A percentile compares a stretch with the other conserved stretches of the same genome.
Conservation (phyloP, 2,329 filamentous ascomycete genomes). For the Phoma sp. region DNA sequence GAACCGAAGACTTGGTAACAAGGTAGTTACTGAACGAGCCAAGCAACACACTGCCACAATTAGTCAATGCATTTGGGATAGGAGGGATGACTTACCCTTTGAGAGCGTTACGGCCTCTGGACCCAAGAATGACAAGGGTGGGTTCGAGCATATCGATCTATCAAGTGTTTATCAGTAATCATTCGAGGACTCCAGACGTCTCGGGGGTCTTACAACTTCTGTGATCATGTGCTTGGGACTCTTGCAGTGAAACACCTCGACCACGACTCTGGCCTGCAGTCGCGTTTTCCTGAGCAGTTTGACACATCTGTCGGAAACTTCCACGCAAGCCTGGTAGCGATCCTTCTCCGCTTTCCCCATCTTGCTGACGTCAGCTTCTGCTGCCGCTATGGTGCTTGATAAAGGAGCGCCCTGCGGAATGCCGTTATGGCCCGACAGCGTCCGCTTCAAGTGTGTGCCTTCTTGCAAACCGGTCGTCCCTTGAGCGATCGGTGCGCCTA, state of each 20-base stretch:
- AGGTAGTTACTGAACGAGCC: conserved; percentile 98
- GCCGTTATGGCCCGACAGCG: conserved; percentile 57
- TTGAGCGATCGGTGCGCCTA: conserved; percentile 68
- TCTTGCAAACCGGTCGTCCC: conserved; percentile 76
- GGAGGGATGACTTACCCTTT: conserved; percentile 73
- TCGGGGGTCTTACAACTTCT: conserved; percentile 69
- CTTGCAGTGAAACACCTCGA: conserved; percentile 98
- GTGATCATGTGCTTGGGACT: conserved; percentile 95
- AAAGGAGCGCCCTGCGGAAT: conserved; percentile 44
- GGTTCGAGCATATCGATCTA: conserved; percentile 88
- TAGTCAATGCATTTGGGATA: conserved; percentile 23
- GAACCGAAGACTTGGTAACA: conserved; percentile 93
- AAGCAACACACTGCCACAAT: conserved; percentile 74
- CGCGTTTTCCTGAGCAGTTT: conserved; percentile 87
- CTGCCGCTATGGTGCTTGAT: conserved; percentile 41
- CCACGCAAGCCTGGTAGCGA: conserved; percentile 77
- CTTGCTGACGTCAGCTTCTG: conserved; percentile 46
- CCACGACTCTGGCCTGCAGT: conserved; percentile 88
- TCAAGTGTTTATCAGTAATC: conserved; percentile 31
- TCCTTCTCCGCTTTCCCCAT: conserved; percentile 72
- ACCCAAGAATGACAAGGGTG: conserved; percentile 91
- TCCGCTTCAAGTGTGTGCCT: conserved; percentile 73
- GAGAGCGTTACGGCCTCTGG: conserved; percentile 85
- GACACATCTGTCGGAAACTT: conserved; percentile 84
- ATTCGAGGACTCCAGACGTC: conserved; percentile 15